Conservation (phyloP, 1,284 basidiomycete genomes). For the Mycena sp. region DNA sequence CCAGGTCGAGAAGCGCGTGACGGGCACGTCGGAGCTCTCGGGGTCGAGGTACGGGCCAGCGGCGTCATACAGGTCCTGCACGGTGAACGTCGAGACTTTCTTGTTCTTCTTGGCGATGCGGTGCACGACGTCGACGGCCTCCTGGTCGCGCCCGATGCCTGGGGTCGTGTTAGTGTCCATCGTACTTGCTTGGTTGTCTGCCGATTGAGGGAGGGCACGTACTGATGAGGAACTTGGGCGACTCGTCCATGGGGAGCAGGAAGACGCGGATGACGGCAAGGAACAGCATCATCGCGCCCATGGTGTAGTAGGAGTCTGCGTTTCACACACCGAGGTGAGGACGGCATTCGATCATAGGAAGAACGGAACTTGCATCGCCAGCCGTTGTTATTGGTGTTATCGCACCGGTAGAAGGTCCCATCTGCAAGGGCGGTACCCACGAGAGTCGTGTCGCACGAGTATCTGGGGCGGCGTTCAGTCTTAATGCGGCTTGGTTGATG, state of each 20-base stretch:
- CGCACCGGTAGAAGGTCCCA: slow-evolving; percentile 24
- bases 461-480: no score
- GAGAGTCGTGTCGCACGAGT: slow-evolving; percentile 24
- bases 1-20: slow-evolving; percentile 20
- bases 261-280: slow-evolving; percentile 77
- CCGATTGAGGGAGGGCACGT: neutral
- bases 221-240: slow-evolving; percentile 50
- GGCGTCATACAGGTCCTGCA: slow-evolving; percentile 54
- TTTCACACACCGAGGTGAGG: neutral
- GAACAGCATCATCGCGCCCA: slow-evolving; percentile 70
- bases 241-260: slow-evolving; percentile 77
- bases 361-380: slow-evolving; percentile 29
- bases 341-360: neutral
- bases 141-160: slow-evolving; percentile 68
- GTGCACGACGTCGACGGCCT: slow-evolving; percentile 77
- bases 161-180: neutral
- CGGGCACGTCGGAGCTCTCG: neutral
- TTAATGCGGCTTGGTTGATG: no score
- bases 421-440: slow-evolving; percentile 20
- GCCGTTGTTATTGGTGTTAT: slow-evolving; percentile 28
- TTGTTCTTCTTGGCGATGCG: slow-evolving; percentile 77
- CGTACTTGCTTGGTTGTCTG: no score
- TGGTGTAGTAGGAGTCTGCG: slow-evolving; percentile 49
- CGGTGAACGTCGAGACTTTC: slow-evolving; percentile 51
- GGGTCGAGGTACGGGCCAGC: slow-evolving; percentile 23